These are phyloP conservation scores for Gryganskiella cystojenkinii DNA, from an alignment of 192 early-diverging fungal genomes.

Conservation along the genomic window DNA sequence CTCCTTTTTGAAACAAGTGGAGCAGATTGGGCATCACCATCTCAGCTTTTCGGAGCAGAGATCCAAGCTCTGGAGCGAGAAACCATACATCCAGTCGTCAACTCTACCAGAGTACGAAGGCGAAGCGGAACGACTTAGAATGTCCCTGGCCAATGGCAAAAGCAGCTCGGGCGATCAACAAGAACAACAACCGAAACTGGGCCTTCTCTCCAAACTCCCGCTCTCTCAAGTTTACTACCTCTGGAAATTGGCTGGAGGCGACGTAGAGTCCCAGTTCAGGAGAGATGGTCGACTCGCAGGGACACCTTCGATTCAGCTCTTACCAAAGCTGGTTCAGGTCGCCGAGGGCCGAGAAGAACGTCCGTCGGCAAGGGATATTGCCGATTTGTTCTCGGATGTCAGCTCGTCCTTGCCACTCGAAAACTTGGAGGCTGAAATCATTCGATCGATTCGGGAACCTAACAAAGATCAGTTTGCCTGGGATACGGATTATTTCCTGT, in stretches of 20 bases:
- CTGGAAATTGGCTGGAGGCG: constrained; percentile 74
- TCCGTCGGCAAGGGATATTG: constrained; percentile 39
- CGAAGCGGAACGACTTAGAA: constrained; percentile 35
- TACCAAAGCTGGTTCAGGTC: constrained; percentile 59
- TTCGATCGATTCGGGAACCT: constrained; percentile 48
- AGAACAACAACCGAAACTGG: background rate
- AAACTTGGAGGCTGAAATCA: constrained; percentile 58
- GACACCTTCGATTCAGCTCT: constrained; percentile 63
- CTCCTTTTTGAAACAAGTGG: constrained; percentile 18
- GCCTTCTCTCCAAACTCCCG: constrained; percentile 55
- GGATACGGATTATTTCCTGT: constrained; percentile 67
- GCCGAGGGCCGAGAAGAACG: constrained; percentile 42
- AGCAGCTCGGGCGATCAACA: background rate
- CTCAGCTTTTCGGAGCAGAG: background rate
- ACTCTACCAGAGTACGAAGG: constrained; percentile 50
- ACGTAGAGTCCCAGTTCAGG: constrained; percentile 65
- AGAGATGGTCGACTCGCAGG: constrained; percentile 58
- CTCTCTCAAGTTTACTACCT: constrained; percentile 67
- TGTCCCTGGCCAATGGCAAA: constrained; percentile 11
- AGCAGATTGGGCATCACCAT: background rate
- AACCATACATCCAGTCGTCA: constrained; percentile 58
- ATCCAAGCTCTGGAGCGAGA: constrained; percentile 25
- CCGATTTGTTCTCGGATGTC: constrained; percentile 63
- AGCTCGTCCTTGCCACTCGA: constrained; percentile 58
- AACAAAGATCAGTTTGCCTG: constrained; percentile 62